Conservation (phyloP, 208 protist species). For the Angomonas deanei region DNA sequence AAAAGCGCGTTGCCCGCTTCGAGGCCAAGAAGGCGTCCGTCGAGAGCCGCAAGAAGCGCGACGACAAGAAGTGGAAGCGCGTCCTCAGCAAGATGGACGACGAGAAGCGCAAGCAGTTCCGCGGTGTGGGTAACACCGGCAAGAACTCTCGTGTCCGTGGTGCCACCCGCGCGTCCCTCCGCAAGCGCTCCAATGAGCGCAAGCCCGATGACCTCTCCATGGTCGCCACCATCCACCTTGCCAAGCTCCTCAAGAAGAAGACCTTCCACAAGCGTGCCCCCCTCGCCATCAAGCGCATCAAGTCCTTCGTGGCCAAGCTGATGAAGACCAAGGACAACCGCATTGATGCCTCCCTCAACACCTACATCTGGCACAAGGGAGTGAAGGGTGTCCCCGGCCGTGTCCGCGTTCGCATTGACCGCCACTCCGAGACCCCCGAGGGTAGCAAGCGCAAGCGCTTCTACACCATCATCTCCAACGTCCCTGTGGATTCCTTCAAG, state of each 20-base stretch:
- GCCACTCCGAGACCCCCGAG: slow-evolving; percentile 79
- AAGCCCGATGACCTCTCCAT: slow-evolving; percentile 87
- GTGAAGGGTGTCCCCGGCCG: slow-evolving; percentile 92
- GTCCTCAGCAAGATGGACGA: slow-evolving; percentile 83
- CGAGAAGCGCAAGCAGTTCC: slow-evolving; percentile 81
- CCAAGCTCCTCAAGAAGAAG: slow-evolving; percentile 95
- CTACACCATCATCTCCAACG: slow-evolving; percentile 89
- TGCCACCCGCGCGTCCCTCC: slow-evolving; percentile 71
- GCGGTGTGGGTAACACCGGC: slow-evolving; percentile 83
- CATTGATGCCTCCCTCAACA: slow-evolving; percentile 96
- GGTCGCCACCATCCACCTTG: slow-evolving; percentile 97
- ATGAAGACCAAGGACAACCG: slow-evolving; percentile 98
- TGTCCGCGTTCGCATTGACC: slow-evolving; percentile 92
- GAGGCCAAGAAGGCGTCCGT: slow-evolving; percentile 66
- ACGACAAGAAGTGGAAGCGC: slow-evolving; percentile 87
- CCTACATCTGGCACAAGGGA: slow-evolving; percentile 95
- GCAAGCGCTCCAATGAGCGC: slow-evolving; percentile 69
- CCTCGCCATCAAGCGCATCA: slow-evolving; percentile 94
- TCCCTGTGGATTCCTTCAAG: slow-evolving; percentile 80
- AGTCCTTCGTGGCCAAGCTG: slow-evolving; percentile 89
- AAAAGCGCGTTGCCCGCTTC: slow-evolving; percentile 72
- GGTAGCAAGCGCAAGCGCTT: slow-evolving; percentile 85
- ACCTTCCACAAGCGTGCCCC: slow-evolving; percentile 97
- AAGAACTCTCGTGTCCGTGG: slow-evolving; percentile 83
- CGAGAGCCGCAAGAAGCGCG: slow-evolving; percentile 73